Percentiles rank a stretch among this genome's conserved stretches.
Evolutionary conservation across 768 basidiomycete species (phyloP).

Genomic region (Boletus subcaerulescens): DNA sequence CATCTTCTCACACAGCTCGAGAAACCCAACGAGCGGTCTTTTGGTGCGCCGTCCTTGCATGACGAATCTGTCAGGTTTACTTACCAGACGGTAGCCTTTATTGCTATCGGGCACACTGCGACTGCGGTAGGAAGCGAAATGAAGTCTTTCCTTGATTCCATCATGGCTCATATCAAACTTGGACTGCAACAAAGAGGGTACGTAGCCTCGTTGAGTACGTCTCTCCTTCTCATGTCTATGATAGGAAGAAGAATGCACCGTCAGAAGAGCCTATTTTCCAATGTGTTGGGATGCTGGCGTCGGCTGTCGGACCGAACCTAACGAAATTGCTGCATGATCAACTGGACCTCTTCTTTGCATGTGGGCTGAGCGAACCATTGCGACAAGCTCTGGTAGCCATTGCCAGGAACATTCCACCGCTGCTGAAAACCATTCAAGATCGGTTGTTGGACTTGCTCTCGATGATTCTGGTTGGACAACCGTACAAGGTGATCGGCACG

Average conservation of each 20-base stretch:
- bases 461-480: conserved; percentile 72
- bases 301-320: conserved; percentile 92
- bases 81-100: conserved; percentile 61
- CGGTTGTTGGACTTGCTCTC: conserved; percentile 87
- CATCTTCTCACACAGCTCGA: conserved; percentile 86
- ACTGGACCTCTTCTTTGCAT: conserved; percentile 93
- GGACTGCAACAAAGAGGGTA: conserved; percentile 89
- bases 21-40: conserved; percentile 84
- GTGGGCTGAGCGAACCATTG: conserved; percentile 87
- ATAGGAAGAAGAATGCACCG: conserved; percentile 83
- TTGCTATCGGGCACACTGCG: conserved; percentile 95
- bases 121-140: conserved; percentile 90
- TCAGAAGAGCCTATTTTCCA: conserved; percentile 96
- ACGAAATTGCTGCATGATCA: conserved; percentile 96
- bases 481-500: conserved; percentile 86
- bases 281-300: conserved; percentile 94
- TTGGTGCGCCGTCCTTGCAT: conserved; percentile 49
- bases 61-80: neutral
- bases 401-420: conserved; percentile 81
- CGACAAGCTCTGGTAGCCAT: conserved; percentile 82
- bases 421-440: conserved; percentile 92
- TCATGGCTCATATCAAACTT: conserved; percentile 84
- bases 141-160: conserved; percentile 91
- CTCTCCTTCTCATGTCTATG: neutral
- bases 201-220: conserved; percentile 13